phyloP scores from a whole-genome alignment of 2,329 filamentous ascomycete genomes.

The Penicillium sp. region DNA sequence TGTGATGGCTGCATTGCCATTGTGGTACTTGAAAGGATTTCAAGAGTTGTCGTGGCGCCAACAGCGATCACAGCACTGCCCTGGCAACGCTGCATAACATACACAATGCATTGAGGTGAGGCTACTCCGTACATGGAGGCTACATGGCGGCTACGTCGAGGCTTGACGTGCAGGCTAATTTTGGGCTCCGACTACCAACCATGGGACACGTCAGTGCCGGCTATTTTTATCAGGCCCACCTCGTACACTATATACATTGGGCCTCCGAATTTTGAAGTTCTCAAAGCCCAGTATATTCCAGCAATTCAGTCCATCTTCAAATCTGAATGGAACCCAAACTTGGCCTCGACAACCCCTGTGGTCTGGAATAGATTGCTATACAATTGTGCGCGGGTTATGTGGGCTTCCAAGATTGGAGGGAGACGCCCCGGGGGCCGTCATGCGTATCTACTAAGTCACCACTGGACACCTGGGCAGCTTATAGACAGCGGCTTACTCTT shows the following conservation, averaged over 20 bases:
- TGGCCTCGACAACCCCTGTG: no score
- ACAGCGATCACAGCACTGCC: not conserved
- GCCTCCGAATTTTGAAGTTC: not conserved
- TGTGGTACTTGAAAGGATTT: not conserved
- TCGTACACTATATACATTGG: not conserved
- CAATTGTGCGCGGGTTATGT: no score
- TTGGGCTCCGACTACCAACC: slow-evolving; percentile 16
- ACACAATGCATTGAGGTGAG: not conserved
- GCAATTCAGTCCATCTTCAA: no score
- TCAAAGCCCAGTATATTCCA: no score
- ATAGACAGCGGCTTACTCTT: no score
- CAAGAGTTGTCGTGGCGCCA: not conserved
- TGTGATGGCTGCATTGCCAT: not conserved
- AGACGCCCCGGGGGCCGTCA: no score
- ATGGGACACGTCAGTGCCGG: slow-evolving; percentile 25
- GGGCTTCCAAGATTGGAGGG: no score
- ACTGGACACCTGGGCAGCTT: no score
- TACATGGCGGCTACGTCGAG: slow-evolving; percentile 3
- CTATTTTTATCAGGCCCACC: slow-evolving; percentile 11
- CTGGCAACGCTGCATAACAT: not conserved
- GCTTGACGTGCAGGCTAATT: slow-evolving; percentile 17
- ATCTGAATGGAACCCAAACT: no score
- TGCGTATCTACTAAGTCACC: no score
- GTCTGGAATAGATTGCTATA: no score
- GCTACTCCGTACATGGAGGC: not conserved